Conservation (phyloP, 306 rosid species). For the Alnus glutinosa region DNA sequence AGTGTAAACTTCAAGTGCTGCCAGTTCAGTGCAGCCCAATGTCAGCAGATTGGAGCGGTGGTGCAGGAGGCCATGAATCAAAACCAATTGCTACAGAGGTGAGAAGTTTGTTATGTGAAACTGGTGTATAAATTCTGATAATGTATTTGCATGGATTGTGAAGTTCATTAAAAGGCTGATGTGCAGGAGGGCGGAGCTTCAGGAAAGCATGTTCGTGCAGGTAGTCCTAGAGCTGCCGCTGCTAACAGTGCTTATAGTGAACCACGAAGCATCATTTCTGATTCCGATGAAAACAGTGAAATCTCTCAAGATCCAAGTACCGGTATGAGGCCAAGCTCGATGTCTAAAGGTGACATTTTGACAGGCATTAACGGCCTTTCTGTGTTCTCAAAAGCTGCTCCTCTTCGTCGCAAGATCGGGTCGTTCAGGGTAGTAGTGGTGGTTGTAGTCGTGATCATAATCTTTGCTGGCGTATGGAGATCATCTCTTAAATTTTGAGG, state of each 20-base stretch:
- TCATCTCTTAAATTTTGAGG: constrained; percentile 44
- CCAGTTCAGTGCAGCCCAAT: constrained; percentile 20
- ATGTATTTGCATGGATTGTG: constrained; percentile 16
- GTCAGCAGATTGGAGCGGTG: constrained; percentile 1
- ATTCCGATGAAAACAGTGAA: constrained; percentile 31
- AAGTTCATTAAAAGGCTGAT: constrained; percentile 31
- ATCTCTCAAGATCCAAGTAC: constrained; percentile 25
- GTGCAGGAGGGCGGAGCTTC: constrained; percentile 50
- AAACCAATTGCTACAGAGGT: constrained; percentile 50
- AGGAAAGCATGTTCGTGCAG: constrained; percentile 35
- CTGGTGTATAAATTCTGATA: constrained; percentile 11
- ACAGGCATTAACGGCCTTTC: constrained; percentile 31
- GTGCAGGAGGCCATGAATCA: constrained; percentile 34
- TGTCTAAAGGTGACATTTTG: constrained; percentile 23
- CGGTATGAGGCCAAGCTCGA: constrained; percentile 13
- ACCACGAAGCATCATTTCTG: constrained; percentile 11
- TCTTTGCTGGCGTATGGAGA: constrained; percentile 57
- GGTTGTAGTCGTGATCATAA: constrained; percentile 35
- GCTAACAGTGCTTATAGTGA: constrained; percentile 16
- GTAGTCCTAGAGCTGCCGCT: constrained; percentile 15
- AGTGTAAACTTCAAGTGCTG: background rate
- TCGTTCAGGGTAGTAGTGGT: constrained; percentile 45
- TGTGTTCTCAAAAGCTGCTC: constrained; percentile 31
- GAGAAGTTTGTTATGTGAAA: constrained; percentile 33
- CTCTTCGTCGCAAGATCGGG: constrained; percentile 32